Evolutionary conservation across 2,329 filamentous ascomycete species (phyloP), one percentile per base, ranked within the genome.

Genomic region (Chaetomium sp.): DNA sequence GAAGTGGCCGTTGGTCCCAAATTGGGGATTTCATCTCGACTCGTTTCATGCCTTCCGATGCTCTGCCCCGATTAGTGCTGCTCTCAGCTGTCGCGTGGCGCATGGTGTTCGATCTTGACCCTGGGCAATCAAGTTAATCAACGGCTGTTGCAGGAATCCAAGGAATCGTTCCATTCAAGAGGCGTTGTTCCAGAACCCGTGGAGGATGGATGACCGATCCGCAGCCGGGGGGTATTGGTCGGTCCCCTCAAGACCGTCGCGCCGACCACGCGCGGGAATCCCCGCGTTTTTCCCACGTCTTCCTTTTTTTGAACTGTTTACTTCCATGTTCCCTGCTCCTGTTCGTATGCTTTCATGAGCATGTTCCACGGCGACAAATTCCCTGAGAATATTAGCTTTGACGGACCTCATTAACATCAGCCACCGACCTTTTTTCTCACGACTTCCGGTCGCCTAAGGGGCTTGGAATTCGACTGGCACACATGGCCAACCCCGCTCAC

Each of bases 201-300:
- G 37, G 9, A 40, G 8, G 12, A 40, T 40, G 12, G 19, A 40
- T 40, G 37, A 9, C 8, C 12, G 9, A 40, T 40, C 37, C 37
- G 12, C 9, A 2, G 12, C 14, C 10, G 12, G 40, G 40, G 11
- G 6, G 6, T 11, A 42, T n/a, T 12, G 10, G 40, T 42, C 40
- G 52, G 12, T 33, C 42, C 27, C 44, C 35, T 33, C 54, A 49
- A 53, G 38, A 49, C 27, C 40, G 49, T 27, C 45, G 54, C 19
- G 35, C 9, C 6, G 35, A 14, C 33, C n/a, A 36, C 32, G 46
- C 12, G 34, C 55, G 55, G 55, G 27, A 50, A 46, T 42, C 41
- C 46, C 55, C 55, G 55, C 41, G 46, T 50, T 41, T 19, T 32
- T 27, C n/a, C 5, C 36, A 56, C 50, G 50, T 56, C 46, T 43